Percentiles rank a stretch among this genome's conserved stretches.
Evolutionary conservation across 495 filamentous ascomycete genomes (phyloP).

Genomic region (Aspergillus olivimuriae): DNA sequence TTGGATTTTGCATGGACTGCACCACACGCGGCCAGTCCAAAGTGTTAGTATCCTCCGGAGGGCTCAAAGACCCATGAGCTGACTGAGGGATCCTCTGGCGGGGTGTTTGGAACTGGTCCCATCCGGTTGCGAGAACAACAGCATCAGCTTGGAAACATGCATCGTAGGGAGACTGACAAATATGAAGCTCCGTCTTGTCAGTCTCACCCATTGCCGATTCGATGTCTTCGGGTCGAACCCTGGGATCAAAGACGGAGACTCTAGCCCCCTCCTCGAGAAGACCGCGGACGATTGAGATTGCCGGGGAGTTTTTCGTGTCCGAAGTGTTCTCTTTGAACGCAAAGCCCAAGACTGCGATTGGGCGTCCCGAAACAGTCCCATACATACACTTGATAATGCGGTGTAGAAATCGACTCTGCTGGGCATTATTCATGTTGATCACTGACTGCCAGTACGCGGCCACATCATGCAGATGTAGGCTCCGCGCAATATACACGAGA

Average conservation of each 20-base stretch:
- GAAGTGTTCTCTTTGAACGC: constrained; percentile 75
- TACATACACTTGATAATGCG: constrained; percentile 58
- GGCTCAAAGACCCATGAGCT: neutral
- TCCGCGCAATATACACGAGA: constrained; percentile 65
- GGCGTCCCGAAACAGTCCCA: constrained; percentile 61
- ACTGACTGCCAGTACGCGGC: constrained; percentile 68
- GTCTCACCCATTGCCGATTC: constrained; percentile 22
- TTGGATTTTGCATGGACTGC: constrained; percentile 55
- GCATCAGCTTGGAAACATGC: constrained; percentile 29
- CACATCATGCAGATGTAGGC: constrained; percentile 59
- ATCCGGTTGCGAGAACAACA: constrained; percentile 28
- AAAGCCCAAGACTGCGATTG: constrained; percentile 64
- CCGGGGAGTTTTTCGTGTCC: constrained; percentile 64
- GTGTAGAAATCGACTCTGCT: constrained; percentile 52
- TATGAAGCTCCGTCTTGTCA: constrained; percentile 1
- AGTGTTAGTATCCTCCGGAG: neutral
- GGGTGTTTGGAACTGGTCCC: constrained; percentile 18
- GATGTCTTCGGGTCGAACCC: constrained; percentile 40
- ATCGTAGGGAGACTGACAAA: constrained; percentile 19
- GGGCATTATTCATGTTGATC: constrained; percentile 68
- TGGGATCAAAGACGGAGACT: constrained; percentile 67
- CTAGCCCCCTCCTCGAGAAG: constrained; percentile 54
- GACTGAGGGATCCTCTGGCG: neutral
- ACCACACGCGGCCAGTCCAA: constrained; percentile 47
- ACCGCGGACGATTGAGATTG: constrained; percentile 57